Percentiles rank a stretch among this genome's conserved stretches.
These are phyloP conservation scores for Withania somnifera DNA, from an alignment of 305 asterid genomes.

Conservation along the genomic window DNA sequence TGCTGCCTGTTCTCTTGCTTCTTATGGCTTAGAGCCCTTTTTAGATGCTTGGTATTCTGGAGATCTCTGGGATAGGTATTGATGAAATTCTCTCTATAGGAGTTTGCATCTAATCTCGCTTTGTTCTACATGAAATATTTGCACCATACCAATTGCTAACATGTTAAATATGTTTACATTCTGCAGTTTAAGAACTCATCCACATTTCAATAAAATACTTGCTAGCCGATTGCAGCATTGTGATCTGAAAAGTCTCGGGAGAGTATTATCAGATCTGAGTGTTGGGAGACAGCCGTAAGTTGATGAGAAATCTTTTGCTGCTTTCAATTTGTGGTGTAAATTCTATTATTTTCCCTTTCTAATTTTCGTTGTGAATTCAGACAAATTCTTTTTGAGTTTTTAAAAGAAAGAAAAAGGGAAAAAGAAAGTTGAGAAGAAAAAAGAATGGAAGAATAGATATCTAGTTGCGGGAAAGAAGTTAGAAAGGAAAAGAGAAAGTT, in stretches of 20 bases:
- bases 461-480: not conserved
- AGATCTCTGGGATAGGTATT: slow-evolving; percentile 80
- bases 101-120: not conserved
- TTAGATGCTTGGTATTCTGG: slow-evolving; percentile 81
- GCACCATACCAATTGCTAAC: not conserved
- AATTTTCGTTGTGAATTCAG: not conserved
- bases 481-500: not conserved
- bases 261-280: slow-evolving; percentile 56
- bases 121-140: not conserved
- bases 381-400: too few species aligned
- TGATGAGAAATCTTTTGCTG: not conserved
- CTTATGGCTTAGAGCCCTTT: slow-evolving; percentile 61
- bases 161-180: not conserved
- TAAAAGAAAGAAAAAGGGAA: too few species aligned
- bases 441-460: too few species aligned
- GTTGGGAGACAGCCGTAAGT: slow-evolving; percentile 93
- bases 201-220: slow-evolving; percentile 45
- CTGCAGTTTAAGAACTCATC: slow-evolving; percentile 79
- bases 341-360: not conserved
- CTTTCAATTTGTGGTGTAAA: not conserved
- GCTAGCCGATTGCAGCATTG: slow-evolving; percentile 51
- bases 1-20: slow-evolving; percentile 53
- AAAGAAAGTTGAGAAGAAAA: too few species aligned
- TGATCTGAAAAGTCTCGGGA: slow-evolving; percentile 59
- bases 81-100: not conserved